These are phyloP conservation scores for Ramaria rubella DNA, from an alignment of 768 basidiomycete genomes.

Conservation along the genomic window DNA sequence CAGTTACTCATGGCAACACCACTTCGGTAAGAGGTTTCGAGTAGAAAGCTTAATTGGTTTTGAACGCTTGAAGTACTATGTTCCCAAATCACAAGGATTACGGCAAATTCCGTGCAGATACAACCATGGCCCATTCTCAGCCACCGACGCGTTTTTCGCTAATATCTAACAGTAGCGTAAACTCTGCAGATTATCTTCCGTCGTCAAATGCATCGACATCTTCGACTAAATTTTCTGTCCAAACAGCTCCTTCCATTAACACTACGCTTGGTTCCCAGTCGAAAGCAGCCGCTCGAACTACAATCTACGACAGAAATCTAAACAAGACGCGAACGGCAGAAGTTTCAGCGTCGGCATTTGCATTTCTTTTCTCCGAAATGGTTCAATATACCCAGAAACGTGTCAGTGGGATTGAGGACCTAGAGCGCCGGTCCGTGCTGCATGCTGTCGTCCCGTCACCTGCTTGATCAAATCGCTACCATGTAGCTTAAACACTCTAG, in stretches of 20 bases:
- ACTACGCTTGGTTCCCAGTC: constrained; percentile 19
- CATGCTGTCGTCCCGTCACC: background rate
- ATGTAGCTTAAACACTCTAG: constrained; percentile 78
- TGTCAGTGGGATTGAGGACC: constrained; percentile 89
- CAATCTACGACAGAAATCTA: constrained; percentile 83
- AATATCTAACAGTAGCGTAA: constrained; percentile 16
- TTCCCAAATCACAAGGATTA: background rate
- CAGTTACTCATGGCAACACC: too few species aligned
- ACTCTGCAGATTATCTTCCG: constrained; percentile 39
- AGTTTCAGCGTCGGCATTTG: constrained; percentile 76
- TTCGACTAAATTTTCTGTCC: constrained; percentile 68
- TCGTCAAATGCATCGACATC: constrained; percentile 39
- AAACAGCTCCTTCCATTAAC: constrained; percentile 42
- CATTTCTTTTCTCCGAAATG: constrained; percentile 89
- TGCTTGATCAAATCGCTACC: background rate
- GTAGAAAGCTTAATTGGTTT: too few species aligned
- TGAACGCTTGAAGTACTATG: too few species aligned
- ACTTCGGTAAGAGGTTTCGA: too few species aligned
- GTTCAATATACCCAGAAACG: constrained; percentile 96
- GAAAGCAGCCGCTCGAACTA: constrained; percentile 44
- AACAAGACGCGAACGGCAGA: constrained; percentile 84
- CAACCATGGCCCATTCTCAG: constrained; percentile 5
- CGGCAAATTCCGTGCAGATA: background rate
- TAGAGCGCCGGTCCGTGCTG: constrained; percentile 74
- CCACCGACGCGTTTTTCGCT: constrained; percentile 18